phyloP scores from a whole-genome alignment of 257 asterid species.

The Paulownia fortunei region DNA sequence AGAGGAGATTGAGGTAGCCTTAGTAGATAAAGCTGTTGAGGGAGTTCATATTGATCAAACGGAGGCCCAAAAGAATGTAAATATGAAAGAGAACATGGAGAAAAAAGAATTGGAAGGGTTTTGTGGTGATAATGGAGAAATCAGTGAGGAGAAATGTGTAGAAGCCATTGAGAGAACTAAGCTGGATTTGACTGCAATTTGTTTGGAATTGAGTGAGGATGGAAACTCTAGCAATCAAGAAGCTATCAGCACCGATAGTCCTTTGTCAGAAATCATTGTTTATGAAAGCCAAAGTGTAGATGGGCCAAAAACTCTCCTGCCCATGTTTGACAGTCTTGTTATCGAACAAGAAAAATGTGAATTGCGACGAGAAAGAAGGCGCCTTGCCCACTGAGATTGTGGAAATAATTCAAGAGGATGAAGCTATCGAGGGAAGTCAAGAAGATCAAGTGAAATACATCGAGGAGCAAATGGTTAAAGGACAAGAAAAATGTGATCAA shows the following conservation, averaged over 20 bases:
- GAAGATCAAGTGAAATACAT: not conserved
- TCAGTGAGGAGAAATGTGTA: slow-evolving; percentile 21
- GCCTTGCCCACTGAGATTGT: not conserved
- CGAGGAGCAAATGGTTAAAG: slow-evolving; percentile 18
- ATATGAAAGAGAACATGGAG: not conserved
- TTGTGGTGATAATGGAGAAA: slow-evolving; percentile 30
- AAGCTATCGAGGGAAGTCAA: slow-evolving; percentile 14
- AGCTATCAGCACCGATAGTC: not conserved
- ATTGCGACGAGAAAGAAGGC: not conserved
- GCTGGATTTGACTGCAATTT: slow-evolving; percentile 11
- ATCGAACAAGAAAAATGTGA: slow-evolving; percentile 6
- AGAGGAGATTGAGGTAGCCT: slow-evolving; percentile 14
- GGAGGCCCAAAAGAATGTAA: not conserved
- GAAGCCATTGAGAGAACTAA: not conserved
- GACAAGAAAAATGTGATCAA: slow-evolving; percentile 16
- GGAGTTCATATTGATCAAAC: slow-evolving; percentile 18
- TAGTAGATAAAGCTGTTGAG: slow-evolving; percentile 15
- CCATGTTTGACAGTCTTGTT: not conserved
- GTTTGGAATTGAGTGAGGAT: slow-evolving; percentile 4
- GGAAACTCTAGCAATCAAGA: slow-evolving; percentile 4
- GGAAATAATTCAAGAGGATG: slow-evolving; percentile 29
- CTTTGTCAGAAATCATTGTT: not conserved
- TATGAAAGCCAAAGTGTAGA: slow-evolving; percentile 16
- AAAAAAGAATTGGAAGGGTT: slow-evolving; percentile 1
- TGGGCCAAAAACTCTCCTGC: slow-evolving; percentile 6